Percentiles rank a stretch among this genome's conserved stretches.
phyloP scores from a whole-genome alignment of 2,329 filamentous ascomycete species.

The Penicillium sp. region DNA sequence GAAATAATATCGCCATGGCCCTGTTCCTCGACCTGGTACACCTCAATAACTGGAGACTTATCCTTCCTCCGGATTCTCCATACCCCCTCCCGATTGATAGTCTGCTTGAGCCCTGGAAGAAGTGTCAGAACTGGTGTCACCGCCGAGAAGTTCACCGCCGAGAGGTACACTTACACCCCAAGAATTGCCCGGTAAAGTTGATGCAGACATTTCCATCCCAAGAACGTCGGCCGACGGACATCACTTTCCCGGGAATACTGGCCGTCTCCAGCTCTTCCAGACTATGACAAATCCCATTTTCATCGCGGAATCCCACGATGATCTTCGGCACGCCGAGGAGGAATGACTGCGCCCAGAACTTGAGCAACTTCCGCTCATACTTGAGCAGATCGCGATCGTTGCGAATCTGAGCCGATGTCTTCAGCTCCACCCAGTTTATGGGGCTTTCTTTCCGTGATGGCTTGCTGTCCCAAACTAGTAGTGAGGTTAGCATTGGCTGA shows the following conservation, averaged over 20 bases:
- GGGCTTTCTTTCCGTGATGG: constrained; percentile 61
- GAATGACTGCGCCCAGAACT: constrained; percentile 96
- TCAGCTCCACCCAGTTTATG: constrained; percentile 91
- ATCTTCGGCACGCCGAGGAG: constrained; percentile 88
- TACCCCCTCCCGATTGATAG: constrained; percentile 64
- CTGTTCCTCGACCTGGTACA: constrained; percentile 68
- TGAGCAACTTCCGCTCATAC: constrained; percentile 86
- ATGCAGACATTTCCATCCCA: constrained; percentile 96
- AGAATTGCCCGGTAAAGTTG: constrained; percentile 75
- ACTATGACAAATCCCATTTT: constrained; percentile 65
- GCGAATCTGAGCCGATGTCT: constrained; percentile 73
- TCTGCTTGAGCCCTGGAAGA: constrained; percentile 56
- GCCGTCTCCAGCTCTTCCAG: constrained; percentile 78
- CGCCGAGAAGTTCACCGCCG: not conserved
- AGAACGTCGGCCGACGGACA: constrained; percentile 58
- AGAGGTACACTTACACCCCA: constrained; percentile 61
- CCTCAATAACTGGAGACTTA: constrained; percentile 63
- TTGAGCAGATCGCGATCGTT: constrained; percentile 65
- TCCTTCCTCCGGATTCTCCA: constrained; percentile 72
- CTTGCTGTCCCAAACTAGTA: constrained; percentile 75
- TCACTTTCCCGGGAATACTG: constrained; percentile 71
- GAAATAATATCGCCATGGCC: constrained; percentile 75
- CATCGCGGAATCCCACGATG: constrained; percentile 80
- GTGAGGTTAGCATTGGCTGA: constrained; percentile 1
- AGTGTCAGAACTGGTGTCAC: not conserved